phyloP scores from a whole-genome alignment of 768 basidiomycete species.

The Termitomyces bulborhizus region DNA sequence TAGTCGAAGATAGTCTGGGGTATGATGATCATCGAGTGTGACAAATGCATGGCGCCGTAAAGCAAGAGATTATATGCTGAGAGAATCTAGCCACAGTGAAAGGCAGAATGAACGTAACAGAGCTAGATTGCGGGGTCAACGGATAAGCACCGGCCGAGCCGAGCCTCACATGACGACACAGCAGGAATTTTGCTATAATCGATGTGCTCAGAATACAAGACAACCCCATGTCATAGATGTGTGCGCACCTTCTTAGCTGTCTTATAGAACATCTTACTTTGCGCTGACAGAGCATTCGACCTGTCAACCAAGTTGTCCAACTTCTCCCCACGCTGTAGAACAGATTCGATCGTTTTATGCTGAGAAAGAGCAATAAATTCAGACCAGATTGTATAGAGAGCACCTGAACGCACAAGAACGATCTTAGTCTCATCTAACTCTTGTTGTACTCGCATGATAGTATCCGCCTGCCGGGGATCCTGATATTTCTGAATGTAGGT shows the following conservation, averaged over 20 bases:
- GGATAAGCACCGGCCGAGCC: background rate
- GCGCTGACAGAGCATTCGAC: slow-evolving; percentile 79
- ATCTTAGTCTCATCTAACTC: slow-evolving; percentile 99
- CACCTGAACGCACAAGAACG: slow-evolving; percentile 61
- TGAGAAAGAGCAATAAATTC: slow-evolving; percentile 23
- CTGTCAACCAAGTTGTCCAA: slow-evolving; percentile 93
- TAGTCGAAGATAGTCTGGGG: slow-evolving; percentile 9
- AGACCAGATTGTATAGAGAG: background rate
- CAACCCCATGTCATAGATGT: background rate
- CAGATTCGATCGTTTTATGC: slow-evolving; percentile 99
- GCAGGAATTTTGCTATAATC: slow-evolving; percentile 88
- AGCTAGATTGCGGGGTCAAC: background rate
- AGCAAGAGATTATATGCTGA: background rate
- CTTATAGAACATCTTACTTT: slow-evolving; percentile 99
- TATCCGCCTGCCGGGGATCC: slow-evolving; percentile 94
- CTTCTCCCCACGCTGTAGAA: slow-evolving; percentile 93
- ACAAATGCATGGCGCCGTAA: background rate
- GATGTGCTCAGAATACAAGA: background rate
- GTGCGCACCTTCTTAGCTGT: slow-evolving; percentile 90
- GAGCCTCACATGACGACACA: slow-evolving; percentile 71
- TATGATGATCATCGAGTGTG: slow-evolving; percentile 5
- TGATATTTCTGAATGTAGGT: slow-evolving; percentile 89
- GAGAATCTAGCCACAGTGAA: slow-evolving; percentile 6
- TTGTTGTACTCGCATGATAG: slow-evolving; percentile 97
- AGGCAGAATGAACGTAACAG: slow-evolving; percentile 10